phyloP scores from a whole-genome alignment of 2,329 filamentous ascomycete species.

The Exophiala lecanii-corni region DNA sequence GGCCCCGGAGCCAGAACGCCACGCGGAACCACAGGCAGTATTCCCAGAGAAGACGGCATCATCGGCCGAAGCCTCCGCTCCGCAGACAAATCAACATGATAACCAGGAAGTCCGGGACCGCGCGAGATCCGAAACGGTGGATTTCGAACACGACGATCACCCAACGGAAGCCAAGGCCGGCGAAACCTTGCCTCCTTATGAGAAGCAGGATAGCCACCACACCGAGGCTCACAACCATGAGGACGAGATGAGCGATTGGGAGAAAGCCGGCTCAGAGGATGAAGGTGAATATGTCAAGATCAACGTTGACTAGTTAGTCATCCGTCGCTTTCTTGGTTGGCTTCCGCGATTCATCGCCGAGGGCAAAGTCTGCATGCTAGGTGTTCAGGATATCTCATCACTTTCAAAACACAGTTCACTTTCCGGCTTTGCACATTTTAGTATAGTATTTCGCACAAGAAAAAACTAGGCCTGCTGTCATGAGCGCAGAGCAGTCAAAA shows the following conservation, averaged over 20 bases:
- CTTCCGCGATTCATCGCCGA: too few relatives aligned
- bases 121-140: constrained; percentile 27
- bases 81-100: constrained; percentile 24
- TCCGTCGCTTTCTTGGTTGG: too few relatives aligned
- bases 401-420: too few relatives aligned
- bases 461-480: too few relatives aligned
- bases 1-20: constrained; percentile 1
- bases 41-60: constrained; percentile 4
- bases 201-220: constrained; percentile 25
- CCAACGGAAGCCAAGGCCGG: constrained; percentile 12
- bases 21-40: constrained; percentile 1
- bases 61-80: constrained; percentile 2
- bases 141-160: constrained; percentile 27
- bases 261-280: constrained; percentile 24
- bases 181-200: constrained; percentile 24
- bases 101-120: constrained; percentile 19
- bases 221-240: constrained; percentile 23
- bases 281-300: constrained; percentile 53
- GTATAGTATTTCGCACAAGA: too few relatives aligned
- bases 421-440: too few relatives aligned
- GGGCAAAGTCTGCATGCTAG: too few relatives aligned
- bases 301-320: constrained; percentile 53
- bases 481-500: too few relatives aligned
- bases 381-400: too few relatives aligned
- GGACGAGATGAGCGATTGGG: constrained; percentile 23